Conservation (phyloP, 257 asterid species). For the Parsonsia alboflavescens region DNA sequence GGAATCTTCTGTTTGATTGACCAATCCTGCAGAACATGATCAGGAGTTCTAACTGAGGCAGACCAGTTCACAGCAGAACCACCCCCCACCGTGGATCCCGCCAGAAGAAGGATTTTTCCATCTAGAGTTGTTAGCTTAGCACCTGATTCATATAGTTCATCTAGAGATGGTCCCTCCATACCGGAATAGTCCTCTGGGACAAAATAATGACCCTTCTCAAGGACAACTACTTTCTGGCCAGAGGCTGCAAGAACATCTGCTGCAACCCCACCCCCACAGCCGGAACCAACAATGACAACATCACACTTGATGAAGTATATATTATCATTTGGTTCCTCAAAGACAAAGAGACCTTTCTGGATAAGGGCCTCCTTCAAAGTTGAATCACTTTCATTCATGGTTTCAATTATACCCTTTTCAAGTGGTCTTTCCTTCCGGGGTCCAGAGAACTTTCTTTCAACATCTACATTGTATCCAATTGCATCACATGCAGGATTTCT, state of each 20-base stretch:
- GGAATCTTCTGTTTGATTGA: slow-evolving; percentile 41
- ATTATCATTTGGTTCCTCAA: slow-evolving; percentile 31
- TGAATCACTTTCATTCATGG: slow-evolving; percentile 35
- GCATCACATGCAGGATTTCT: slow-evolving; percentile 70
- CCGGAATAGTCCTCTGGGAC: slow-evolving; percentile 72
- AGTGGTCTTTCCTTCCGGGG: slow-evolving; percentile 51
- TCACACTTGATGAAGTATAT: slow-evolving; percentile 56
- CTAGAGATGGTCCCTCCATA: slow-evolving; percentile 69
- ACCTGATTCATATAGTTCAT: slow-evolving; percentile 65
- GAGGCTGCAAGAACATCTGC: slow-evolving; percentile 73
- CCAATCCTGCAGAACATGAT: slow-evolving; percentile 70
- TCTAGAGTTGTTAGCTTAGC: slow-evolving; percentile 58
- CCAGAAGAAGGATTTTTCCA: slow-evolving; percentile 63
- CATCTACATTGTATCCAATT: slow-evolving; percentile 54
- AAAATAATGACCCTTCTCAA: slow-evolving; percentile 86
- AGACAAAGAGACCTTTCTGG: slow-evolving; percentile 43
- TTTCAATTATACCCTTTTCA: slow-evolving; percentile 65
- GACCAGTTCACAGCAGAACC: slow-evolving; percentile 86
- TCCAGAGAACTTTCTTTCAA: slow-evolving; percentile 12
- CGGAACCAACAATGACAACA: slow-evolving; percentile 87
- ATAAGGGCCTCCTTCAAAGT: slow-evolving; percentile 52
- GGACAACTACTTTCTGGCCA: slow-evolving; percentile 67
- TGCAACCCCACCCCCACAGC: slow-evolving; percentile 89
- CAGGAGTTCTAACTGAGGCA: slow-evolving; percentile 76
- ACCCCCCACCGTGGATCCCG: slow-evolving; percentile 78